Conservation (phyloP, 2,329 filamentous ascomycete species). For the Neofusicoccum parvum region DNA sequence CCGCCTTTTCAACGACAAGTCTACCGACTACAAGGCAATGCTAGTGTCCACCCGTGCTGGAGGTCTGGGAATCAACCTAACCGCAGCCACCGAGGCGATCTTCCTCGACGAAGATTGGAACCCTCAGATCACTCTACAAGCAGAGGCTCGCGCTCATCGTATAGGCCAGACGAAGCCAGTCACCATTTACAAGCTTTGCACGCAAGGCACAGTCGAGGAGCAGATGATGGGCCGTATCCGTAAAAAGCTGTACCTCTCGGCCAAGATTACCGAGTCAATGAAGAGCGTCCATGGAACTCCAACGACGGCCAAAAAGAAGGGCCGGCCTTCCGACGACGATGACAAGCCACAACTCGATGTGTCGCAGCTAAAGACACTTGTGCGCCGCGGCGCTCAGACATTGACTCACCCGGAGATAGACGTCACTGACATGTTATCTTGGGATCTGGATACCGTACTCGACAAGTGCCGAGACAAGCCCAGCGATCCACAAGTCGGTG, state of each 20-base stretch:
- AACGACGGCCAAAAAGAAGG: constrained; percentile 30
- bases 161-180: constrained; percentile 59
- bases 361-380: constrained; percentile 55
- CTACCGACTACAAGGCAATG: constrained; percentile 55
- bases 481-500: constrained; percentile 42
- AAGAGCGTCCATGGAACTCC: constrained; percentile 50
- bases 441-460: constrained; percentile 58
- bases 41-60: constrained; percentile 59
- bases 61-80: constrained; percentile 58
- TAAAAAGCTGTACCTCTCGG: constrained; percentile 64
- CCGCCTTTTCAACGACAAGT: constrained; percentile 53
- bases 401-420: constrained; percentile 56
- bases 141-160: constrained; percentile 57
- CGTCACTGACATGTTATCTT: constrained; percentile 59
- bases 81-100: constrained; percentile 57
- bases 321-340: constrained; percentile 41
- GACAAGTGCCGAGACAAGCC: constrained; percentile 57
- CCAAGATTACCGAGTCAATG: constrained; percentile 63
- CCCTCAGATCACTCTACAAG: constrained; percentile 56
- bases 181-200: constrained; percentile 59
- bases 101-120: constrained; percentile 62
- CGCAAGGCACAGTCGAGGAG: constrained; percentile 60
- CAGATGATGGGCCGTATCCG: constrained; percentile 61
- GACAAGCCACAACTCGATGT: constrained; percentile 56
- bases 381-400: constrained; percentile 58